Percentiles rank a stretch among this genome's conserved stretches.
These are phyloP conservation scores for Cystobasidium ongulense DNA, from an alignment of 768 basidiomycete genomes.

Conservation along the genomic window DNA sequence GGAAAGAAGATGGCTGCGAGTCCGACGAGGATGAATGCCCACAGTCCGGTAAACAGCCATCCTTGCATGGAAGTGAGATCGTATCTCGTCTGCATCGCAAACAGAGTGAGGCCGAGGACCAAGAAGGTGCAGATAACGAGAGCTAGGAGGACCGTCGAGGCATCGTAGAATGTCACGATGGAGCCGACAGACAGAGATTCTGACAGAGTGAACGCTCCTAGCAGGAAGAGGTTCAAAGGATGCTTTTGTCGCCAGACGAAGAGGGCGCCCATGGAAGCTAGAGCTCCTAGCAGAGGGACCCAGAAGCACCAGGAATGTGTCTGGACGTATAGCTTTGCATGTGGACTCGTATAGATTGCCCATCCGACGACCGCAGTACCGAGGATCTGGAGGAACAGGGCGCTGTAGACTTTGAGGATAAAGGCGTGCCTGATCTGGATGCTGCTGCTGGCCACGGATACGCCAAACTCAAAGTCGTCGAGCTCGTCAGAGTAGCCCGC, in stretches of 20 bases:
- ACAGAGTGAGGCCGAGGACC: constrained; percentile 85
- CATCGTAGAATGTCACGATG: constrained; percentile 64
- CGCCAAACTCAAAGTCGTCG: constrained; percentile 32
- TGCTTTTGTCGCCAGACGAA: constrained; percentile 82
- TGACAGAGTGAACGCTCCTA: constrained; percentile 78
- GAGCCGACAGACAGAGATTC: constrained; percentile 88
- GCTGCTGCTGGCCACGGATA: constrained; percentile 31
- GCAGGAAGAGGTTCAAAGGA: constrained; percentile 74
- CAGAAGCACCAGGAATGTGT: constrained; percentile 75
- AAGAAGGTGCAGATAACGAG: constrained; percentile 84
- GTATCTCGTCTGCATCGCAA: constrained; percentile 61
- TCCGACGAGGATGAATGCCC: constrained; percentile 33
- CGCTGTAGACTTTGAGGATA: constrained; percentile 73
- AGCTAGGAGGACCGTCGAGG: constrained; percentile 68
- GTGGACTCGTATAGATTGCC: constrained; percentile 45
- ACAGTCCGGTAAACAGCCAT: constrained; percentile 68
- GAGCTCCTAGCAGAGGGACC: constrained; percentile 55
- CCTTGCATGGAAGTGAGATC: constrained; percentile 90
- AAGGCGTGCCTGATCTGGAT: constrained; percentile 67
- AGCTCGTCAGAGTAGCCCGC: background rate
- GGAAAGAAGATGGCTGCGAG: constrained; percentile 78
- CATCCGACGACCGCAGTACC: constrained; percentile 74
- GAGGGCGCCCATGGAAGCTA: constrained; percentile 23
- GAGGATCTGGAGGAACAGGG: constrained; percentile 59
- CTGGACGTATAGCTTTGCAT: constrained; percentile 63